phyloP scores from a whole-genome alignment of 2,329 filamentous ascomycete genomes.

The Eutypa lata region DNA sequence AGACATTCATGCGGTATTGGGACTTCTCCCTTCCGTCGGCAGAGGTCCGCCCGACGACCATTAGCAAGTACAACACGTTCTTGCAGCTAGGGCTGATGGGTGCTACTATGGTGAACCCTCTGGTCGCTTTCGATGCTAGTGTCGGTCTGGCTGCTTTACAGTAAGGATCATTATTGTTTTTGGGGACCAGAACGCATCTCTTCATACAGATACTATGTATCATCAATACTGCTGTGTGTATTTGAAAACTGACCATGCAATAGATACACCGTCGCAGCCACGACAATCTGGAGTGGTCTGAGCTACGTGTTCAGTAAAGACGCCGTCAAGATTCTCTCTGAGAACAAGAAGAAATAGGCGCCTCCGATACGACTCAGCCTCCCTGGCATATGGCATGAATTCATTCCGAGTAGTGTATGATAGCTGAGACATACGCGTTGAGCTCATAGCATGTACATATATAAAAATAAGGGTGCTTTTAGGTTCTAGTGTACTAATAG shows the following conservation, averaged over 20 bases:
- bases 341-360: conserved; percentile 23
- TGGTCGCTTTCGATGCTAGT: conserved; percentile 60
- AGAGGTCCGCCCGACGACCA: conserved; percentile 77
- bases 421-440: too few relatives aligned
- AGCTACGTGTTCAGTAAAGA: conserved; percentile 91
- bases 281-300: conserved; percentile 89
- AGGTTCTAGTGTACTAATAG: too few relatives aligned
- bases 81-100: conserved; percentile 86
- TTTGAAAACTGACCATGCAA: conserved; percentile 21
- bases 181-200: too few relatives aligned
- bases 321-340: conserved; percentile 77
- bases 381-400: neutral
- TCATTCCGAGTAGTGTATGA: too few relatives aligned
- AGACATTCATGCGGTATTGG: conserved; percentile 92
- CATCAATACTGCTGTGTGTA: neutral
- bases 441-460: too few relatives aligned
- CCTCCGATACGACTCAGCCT: neutral
- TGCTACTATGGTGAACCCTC: conserved; percentile 74
- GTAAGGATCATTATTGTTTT: too few relatives aligned
- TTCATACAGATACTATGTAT: too few relatives aligned
- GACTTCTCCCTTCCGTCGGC: conserved; percentile 90
- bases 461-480: too few relatives aligned
- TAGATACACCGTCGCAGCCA: conserved; percentile 81
- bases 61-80: conserved; percentile 92
- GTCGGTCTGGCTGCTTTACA: conserved; percentile 58